These are phyloP conservation scores for Solanum corneliomulleri DNA, from an alignment of 257 asterid species.

Conservation along the genomic window DNA sequence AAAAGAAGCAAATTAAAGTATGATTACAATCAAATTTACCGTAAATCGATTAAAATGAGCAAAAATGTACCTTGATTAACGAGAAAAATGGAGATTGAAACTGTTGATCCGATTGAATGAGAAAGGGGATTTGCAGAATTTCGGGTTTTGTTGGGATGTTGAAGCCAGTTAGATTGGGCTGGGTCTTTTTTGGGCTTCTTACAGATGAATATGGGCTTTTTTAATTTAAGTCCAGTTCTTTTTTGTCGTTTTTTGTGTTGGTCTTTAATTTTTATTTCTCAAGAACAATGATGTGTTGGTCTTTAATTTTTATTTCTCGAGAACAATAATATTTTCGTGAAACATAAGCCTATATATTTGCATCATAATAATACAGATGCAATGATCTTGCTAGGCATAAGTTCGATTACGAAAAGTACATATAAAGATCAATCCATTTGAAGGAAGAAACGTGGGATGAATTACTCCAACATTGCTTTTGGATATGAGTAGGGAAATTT, in stretches of 20 bases:
- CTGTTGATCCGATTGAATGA: neutral
- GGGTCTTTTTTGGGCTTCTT: neutral
- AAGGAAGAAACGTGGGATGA: neutral
- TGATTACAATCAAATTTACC: neutral
- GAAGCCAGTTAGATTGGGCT: neutral
- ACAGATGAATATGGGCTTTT: neutral
- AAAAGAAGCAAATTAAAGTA: neutral
- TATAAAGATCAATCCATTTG: neutral
- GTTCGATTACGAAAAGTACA: neutral
- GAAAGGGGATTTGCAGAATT: neutral
- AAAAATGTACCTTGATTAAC: neutral
- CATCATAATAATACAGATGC: neutral
- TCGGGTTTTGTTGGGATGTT: neutral
- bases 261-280: neutral
- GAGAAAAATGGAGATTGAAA: neutral
- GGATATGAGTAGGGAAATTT: neutral
- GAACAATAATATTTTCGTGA: neutral
- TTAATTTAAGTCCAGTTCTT: neutral
- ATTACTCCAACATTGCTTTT: neutral
- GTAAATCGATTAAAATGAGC: neutral
- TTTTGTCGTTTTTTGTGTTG: neutral
- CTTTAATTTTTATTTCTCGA: too few species aligned
- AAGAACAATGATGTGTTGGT: too few species aligned
- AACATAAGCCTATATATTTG: neutral
- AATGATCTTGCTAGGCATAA: neutral